A percentile compares a stretch with the other conserved stretches of the same genome.
phyloP scores from a whole-genome alignment of 176 grass and related monocot species.

The Carex scoparia region DNA sequence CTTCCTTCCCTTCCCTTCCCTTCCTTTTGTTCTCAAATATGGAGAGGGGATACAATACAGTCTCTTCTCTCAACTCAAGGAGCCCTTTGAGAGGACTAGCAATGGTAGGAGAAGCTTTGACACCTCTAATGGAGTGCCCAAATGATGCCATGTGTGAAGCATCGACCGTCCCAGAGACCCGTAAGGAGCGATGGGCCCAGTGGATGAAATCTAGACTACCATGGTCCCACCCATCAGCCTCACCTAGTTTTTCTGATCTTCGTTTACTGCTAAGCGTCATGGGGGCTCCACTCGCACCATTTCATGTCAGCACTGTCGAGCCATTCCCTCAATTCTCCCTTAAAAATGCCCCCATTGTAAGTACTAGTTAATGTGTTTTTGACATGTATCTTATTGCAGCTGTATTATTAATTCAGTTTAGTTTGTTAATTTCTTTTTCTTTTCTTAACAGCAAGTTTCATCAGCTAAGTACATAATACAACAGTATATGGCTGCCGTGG shows the following conservation, averaged over 20 bases:
- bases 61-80: slow-evolving; percentile 17
- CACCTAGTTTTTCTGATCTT: slow-evolving; percentile 61
- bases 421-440: not conserved
- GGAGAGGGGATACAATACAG: not conserved
- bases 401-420: not conserved
- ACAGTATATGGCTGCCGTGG: slow-evolving; percentile 81
- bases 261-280: slow-evolving; percentile 86
- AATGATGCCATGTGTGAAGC: not conserved
- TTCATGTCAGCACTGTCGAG: slow-evolving; percentile 33
- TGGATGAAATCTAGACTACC: slow-evolving; percentile 25
- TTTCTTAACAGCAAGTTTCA: slow-evolving; percentile 52
- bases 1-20: not conserved
- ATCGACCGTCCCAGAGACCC: not conserved
- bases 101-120: slow-evolving; percentile 20
- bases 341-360: slow-evolving; percentile 82
- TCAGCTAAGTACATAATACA: slow-evolving; percentile 94
- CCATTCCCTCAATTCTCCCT: slow-evolving; percentile 51
- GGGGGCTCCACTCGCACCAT: slow-evolving; percentile 78
- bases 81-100: not conserved
- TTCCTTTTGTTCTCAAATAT: slow-evolving; percentile 19
- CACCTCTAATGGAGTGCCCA: slow-evolving; percentile 24
- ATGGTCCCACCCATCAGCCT: slow-evolving; percentile 15
- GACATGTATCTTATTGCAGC: not conserved
- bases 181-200: slow-evolving; percentile 10
- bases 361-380: not conserved